Conservation (phyloP, 179 eudicot genomes). For the Nepenthes alata region DNA sequence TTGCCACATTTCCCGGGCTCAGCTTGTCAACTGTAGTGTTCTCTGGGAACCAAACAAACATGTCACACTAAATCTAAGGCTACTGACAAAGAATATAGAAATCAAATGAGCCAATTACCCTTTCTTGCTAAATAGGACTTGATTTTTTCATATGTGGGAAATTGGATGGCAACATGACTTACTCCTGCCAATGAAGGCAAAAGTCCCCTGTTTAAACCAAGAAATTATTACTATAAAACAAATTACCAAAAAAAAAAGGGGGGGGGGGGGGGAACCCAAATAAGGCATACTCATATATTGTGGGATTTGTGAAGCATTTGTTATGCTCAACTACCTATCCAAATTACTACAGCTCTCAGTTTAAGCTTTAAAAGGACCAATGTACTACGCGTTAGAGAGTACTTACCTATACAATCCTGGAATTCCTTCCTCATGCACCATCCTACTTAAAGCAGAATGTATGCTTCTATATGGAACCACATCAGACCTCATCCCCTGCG, state of each 20-base stretch:
- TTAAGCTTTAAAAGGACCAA: neutral
- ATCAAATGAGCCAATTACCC: constrained; percentile 21
- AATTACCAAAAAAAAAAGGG: neutral
- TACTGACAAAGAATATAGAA: constrained; percentile 3
- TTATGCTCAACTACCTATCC: too few species aligned
- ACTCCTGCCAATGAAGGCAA: constrained; percentile 87
- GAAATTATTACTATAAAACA: constrained; percentile 9
- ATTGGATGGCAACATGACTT: constrained; percentile 89
- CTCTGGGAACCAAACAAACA: constrained; percentile 27
- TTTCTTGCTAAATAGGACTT: constrained; percentile 58
- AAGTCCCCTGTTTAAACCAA: constrained; percentile 59
- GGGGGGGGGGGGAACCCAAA: neutral
- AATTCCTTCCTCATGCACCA: constrained; percentile 65
- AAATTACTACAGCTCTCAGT: neutral
- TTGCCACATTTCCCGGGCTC: constrained; percentile 52
- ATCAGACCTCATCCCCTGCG: constrained; percentile 85
- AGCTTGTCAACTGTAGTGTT: constrained; percentile 51
- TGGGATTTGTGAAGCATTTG: too few species aligned
- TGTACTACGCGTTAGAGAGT: neutral
- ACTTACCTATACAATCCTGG: constrained; percentile 77
- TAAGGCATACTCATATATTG: neutral
- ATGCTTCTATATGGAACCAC: constrained; percentile 75
- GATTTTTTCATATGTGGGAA: constrained; percentile 80
- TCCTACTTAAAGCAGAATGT: constrained; percentile 68
- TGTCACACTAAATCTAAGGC: neutral